These are phyloP conservation scores for Xylariaceae sp. DNA, from an alignment of 2,329 filamentous ascomycete genomes.

Conservation along the genomic window DNA sequence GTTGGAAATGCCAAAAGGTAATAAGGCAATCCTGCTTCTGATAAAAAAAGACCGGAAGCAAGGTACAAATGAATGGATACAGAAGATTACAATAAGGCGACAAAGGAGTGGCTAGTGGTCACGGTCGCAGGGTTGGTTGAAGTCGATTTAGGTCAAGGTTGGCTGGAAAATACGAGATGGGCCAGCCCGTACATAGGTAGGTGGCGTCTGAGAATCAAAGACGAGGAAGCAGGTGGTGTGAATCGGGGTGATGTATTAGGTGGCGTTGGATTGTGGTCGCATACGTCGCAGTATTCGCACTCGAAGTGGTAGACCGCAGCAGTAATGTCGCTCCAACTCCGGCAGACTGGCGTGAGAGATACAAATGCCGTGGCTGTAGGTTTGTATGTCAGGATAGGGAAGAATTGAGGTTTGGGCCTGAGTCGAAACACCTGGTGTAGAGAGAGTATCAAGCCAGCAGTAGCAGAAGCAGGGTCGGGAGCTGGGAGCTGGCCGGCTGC, in stretches of 20 bases:
- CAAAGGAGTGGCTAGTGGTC: background rate
- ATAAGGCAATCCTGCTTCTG: too few species aligned
- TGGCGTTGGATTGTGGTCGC: conserved; percentile 4
- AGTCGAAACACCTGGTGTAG: conserved; percentile 9
- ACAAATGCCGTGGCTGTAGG: too few species aligned
- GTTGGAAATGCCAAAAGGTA: too few species aligned
- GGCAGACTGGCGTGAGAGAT: too few species aligned
- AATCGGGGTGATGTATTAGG: conserved; percentile 16
- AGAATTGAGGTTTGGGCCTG: conserved; percentile 3
- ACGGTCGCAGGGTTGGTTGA: conserved; percentile 6
- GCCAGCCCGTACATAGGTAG: conserved; percentile 1
- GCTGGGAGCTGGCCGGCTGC: background rate
- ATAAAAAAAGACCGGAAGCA: too few species aligned
- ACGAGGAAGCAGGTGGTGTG: conserved; percentile 10
- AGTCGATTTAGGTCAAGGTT: background rate
- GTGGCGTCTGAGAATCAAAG: conserved; percentile 10
- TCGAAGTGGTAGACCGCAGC: background rate
- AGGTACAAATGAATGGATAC: too few species aligned
- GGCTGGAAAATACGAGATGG: conserved; percentile 2
- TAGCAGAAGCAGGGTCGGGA: too few species aligned
- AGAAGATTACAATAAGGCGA: too few species aligned
- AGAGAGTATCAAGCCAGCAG: background rate
- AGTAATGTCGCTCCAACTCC: background rate
- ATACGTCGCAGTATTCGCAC: background rate
- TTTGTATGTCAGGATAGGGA: background rate